Percentiles rank a stretch among this genome's conserved stretches.
These are phyloP conservation scores for Hordeum vulgare DNA, from an alignment of 176 grass and related monocot species.

Conservation along the genomic window MorexV3_pseudomolecules_assembly NC_058522.1:113385001-113385500, in stretches of 20 bases:
- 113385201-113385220: neutral
- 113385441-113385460: neutral
- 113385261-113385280: neutral
- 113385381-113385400: conserved; percentile 55
- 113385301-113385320: neutral
- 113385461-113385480: neutral
- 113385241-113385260: neutral
- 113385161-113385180: neutral
- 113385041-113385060: conserved; percentile 89
- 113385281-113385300: neutral
- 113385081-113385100: conserved; percentile 81
- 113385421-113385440: neutral
- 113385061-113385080: conserved; percentile 98
- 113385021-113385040: conserved; percentile 68
- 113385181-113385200: neutral
- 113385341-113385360: conserved; percentile 49
- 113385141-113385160: neutral
- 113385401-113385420: conserved; percentile 5
- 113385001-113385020: conserved; percentile 48
- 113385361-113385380: conserved; percentile 47
- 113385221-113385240: neutral
- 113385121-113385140: neutral
- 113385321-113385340: conserved; percentile 51
- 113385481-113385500: neutral
- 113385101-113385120: conserved; percentile 47